phyloP scores from a whole-genome alignment of 352 stramenopile genomes.

The Thalassiosira hispida region DNA sequence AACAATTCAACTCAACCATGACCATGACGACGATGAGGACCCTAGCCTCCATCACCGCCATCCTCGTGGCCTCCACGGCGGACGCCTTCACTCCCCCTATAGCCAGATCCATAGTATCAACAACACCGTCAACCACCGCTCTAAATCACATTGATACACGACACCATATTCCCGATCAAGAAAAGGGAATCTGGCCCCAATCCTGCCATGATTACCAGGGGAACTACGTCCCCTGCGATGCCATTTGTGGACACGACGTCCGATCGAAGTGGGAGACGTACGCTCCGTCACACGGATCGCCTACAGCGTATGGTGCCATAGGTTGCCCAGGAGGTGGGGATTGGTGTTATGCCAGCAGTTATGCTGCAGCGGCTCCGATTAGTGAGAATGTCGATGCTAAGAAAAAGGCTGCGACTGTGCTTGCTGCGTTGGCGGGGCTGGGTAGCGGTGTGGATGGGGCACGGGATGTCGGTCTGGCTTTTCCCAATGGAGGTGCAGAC shows the following conservation, averaged over 20 bases:
- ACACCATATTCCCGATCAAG: constrained; percentile 26
- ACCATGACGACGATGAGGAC: constrained; percentile 22
- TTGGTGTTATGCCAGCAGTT: constrained; percentile 17
- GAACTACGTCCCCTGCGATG: constrained; percentile 23
- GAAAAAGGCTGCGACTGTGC: constrained; percentile 23
- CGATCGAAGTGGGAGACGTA: constrained; percentile 28
- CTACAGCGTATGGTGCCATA: constrained; percentile 1
- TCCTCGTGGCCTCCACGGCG: constrained; percentile 18
- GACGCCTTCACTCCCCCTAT: constrained; percentile 19
- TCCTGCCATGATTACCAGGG: neutral
- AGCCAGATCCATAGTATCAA: neutral
- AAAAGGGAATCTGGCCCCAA: constrained; percentile 36
- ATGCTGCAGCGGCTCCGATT: neutral
- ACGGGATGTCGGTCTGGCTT: neutral
- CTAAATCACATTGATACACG: constrained; percentile 26
- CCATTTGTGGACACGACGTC: constrained; percentile 24
- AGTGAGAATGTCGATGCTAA: neutral
- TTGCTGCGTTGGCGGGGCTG: constrained; percentile 29
- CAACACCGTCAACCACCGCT: neutral
- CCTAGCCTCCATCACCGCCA: constrained; percentile 8
- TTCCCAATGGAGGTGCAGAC: too few relatives aligned
- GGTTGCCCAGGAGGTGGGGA: constrained; percentile 24
- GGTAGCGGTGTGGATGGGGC: constrained; percentile 1
- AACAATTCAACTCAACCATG: neutral
- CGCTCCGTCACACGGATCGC: constrained; percentile 11